phyloP scores from a whole-genome alignment of 2,329 filamentous ascomycete species.

The Chalaropsis ovoidea region DNA sequence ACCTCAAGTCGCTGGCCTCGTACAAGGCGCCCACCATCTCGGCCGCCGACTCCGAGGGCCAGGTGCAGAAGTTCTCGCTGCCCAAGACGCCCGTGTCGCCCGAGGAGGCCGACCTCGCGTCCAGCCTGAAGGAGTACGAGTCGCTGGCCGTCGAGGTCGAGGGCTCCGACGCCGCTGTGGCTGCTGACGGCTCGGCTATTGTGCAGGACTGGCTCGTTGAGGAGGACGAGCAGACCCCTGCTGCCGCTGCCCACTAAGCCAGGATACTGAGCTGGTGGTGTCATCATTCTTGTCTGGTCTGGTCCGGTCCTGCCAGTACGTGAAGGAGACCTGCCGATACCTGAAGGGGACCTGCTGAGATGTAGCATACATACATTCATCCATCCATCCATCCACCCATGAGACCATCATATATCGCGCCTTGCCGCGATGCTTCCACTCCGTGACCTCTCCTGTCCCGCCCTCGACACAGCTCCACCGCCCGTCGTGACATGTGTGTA shows the following conservation, averaged over 20 bases:
- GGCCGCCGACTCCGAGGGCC: constrained; percentile 74
- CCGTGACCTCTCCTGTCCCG: too few species aligned
- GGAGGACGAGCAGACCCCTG: constrained; percentile 51
- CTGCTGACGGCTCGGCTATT: constrained; percentile 48
- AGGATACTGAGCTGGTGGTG: too few species aligned
- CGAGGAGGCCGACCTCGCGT: constrained; percentile 87
- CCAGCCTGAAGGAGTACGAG: constrained; percentile 90
- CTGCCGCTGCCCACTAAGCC: constrained; percentile 39
- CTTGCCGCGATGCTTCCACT: neutral
- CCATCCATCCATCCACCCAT: neutral
- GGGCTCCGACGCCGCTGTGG: constrained; percentile 59
- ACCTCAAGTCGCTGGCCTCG: constrained; percentile 88
- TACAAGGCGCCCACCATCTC: constrained; percentile 85
- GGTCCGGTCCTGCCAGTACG: too few species aligned
- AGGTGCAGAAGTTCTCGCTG: constrained; percentile 76
- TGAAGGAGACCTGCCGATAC: too few species aligned
- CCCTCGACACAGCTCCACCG: too few species aligned
- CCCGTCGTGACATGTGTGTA: too few species aligned
- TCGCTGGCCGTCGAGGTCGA: constrained; percentile 87
- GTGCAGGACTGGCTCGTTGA: constrained; percentile 73
- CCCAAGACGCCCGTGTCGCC: constrained; percentile 78
- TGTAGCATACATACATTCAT: neutral
- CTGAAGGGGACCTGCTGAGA: neutral
- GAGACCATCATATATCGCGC: neutral
- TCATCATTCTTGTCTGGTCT: too few species aligned